Evolutionary conservation across 352 stramenopile species (phyloP).

Genomic region (Blastocystis sp.): DNA sequence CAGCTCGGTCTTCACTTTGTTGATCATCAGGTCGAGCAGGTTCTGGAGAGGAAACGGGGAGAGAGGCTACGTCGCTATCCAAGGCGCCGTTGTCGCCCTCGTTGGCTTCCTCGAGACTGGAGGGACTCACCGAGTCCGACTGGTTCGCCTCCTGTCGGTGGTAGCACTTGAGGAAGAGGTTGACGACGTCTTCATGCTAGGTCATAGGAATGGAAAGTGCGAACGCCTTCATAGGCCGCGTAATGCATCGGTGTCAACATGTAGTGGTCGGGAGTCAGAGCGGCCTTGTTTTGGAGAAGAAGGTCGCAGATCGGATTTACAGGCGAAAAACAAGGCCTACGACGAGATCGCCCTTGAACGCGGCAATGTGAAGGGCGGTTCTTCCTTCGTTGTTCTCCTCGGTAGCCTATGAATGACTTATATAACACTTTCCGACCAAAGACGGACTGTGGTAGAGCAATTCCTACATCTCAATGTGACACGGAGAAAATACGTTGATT

Average conservation of each 20-base stretch:
- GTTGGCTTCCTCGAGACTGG: background rate
- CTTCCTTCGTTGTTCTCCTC: slow-evolving; percentile 31
- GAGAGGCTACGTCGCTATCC: background rate
- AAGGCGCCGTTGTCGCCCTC: background rate
- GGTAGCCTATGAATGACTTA: background rate
- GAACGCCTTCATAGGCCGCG: slow-evolving; percentile 25
- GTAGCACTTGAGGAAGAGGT: slow-evolving; percentile 5
- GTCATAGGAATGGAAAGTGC: background rate
- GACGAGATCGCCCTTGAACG: slow-evolving; percentile 13
- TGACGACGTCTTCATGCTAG: slow-evolving; percentile 38
- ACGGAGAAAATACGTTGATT: background rate
- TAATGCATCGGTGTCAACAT: slow-evolving; percentile 17
- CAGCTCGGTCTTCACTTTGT: background rate
- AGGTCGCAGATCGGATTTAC: background rate
- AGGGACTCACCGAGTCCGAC: too few species aligned
- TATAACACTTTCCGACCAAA: background rate
- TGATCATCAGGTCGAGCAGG: slow-evolving; percentile 31
- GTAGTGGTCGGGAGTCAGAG: background rate
- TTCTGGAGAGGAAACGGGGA: background rate
- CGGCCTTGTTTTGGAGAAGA: background rate
- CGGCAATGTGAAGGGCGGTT: slow-evolving; percentile 33
- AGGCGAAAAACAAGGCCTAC: background rate
- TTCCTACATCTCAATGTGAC: background rate
- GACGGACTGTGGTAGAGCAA: background rate
- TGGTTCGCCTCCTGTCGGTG: background rate